phyloP scores from a whole-genome alignment of 2,329 filamentous ascomycete species.

The Ophiostoma quercus region DNA sequence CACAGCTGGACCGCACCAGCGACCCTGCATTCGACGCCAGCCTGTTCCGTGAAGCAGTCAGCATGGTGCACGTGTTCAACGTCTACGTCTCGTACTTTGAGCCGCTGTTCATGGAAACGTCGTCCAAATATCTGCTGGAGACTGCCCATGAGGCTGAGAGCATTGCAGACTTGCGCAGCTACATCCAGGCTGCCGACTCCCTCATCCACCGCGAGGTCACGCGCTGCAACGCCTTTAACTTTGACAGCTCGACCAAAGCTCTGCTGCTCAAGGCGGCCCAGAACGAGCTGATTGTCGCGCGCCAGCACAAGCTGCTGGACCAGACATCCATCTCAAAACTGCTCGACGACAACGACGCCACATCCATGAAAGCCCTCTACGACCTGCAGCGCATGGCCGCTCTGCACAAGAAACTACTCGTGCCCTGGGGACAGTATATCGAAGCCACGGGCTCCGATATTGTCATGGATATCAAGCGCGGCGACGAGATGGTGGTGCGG shows the following conservation, averaged over 20 bases:
- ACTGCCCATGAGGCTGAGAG: slow-evolving; percentile 64
- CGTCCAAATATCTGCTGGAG: slow-evolving; percentile 60
- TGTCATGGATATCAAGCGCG: slow-evolving; percentile 71
- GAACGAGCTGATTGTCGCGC: slow-evolving; percentile 62
- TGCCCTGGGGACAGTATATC: slow-evolving; percentile 76
- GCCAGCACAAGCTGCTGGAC: slow-evolving; percentile 62
- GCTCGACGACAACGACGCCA: slow-evolving; percentile 62
- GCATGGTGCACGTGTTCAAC: slow-evolving; percentile 78
- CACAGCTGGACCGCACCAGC: slow-evolving; percentile 64
- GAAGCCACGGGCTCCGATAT: slow-evolving; percentile 67
- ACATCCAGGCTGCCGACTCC: slow-evolving; percentile 63
- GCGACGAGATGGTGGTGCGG: slow-evolving; percentile 79
- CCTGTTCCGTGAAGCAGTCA: slow-evolving; percentile 68
- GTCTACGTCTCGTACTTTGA: slow-evolving; percentile 80
- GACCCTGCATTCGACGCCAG: slow-evolving; percentile 53
- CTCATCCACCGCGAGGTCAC: slow-evolving; percentile 67
- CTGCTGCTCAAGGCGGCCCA: slow-evolving; percentile 71
- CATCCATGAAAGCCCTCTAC: slow-evolving; percentile 71
- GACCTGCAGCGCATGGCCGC: slow-evolving; percentile 66
- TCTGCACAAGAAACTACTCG: slow-evolving; percentile 63
- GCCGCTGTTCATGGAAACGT: slow-evolving; percentile 57
- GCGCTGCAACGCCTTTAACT: slow-evolving; percentile 72
- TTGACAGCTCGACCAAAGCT: slow-evolving; percentile 78
- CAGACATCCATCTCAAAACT: slow-evolving; percentile 64
- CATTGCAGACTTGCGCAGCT: slow-evolving; percentile 59